These are phyloP conservation scores for Phytophthora tubulina DNA, from an alignment of 352 stramenopile species.

Conservation along the genomic window DNA sequence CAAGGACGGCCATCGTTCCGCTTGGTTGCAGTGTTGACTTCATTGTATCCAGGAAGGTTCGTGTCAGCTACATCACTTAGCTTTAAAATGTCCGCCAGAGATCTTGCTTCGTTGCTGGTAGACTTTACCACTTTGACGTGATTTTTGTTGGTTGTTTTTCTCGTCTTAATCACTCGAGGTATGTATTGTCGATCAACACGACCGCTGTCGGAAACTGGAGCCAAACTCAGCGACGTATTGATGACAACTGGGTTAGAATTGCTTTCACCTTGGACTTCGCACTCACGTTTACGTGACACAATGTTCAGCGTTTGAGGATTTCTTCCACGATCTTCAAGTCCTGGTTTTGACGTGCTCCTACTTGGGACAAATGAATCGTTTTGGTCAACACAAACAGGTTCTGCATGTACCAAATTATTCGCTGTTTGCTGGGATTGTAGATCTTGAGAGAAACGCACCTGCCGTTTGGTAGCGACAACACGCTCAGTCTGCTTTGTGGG, in stretches of 20 bases:
- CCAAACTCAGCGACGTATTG: conserved; percentile 19
- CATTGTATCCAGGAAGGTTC: not conserved
- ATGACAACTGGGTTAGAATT: conserved; percentile 2
- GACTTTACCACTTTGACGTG: conserved; percentile 23
- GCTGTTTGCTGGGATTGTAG: not conserved
- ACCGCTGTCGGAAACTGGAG: not conserved
- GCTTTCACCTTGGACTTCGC: not conserved
- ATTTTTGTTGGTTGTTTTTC: conserved; percentile 4
- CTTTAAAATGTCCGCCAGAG: conserved; percentile 36
- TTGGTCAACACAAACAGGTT: not conserved
- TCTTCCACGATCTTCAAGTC: not conserved
- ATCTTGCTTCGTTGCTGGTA: conserved; percentile 21
- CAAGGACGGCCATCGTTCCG: not conserved
- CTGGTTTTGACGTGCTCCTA: not conserved
- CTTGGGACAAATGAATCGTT: not conserved
- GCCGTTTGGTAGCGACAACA: not conserved
- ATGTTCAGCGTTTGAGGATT: not conserved
- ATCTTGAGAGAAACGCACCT: not conserved
- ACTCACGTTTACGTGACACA: not conserved
- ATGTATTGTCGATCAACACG: not conserved
- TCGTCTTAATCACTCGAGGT: conserved; percentile 2
- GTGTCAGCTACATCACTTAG: conserved; percentile 2
- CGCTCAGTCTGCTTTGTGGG: not conserved
- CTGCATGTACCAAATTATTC: not conserved
- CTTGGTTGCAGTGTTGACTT: not conserved